phyloP scores from a whole-genome alignment of 23 red algal genomes.

The Porphyridium purpureum region DNA sequence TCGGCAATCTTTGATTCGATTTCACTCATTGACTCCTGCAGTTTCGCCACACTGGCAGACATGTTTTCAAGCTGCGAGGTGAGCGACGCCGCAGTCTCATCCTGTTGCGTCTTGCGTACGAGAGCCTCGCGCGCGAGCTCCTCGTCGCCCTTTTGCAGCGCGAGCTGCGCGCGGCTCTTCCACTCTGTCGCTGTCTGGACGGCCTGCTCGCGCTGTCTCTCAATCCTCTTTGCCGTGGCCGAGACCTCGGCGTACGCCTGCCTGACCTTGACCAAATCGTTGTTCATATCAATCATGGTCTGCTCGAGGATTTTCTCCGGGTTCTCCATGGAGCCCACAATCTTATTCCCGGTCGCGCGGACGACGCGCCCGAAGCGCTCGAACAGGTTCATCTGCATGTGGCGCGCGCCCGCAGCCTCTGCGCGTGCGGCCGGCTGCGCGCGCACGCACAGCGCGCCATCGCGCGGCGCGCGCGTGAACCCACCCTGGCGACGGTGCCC shows the following conservation, averaged over 20 bases:
- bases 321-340: constrained; percentile 87
- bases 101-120: constrained; percentile 48
- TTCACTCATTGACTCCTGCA: constrained; percentile 75
- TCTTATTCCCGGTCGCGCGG: constrained; percentile 73
- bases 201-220: constrained; percentile 81
- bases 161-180: constrained; percentile 90
- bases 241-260: constrained; percentile 99
- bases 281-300: constrained; percentile 79
- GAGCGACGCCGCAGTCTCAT: constrained; percentile 61
- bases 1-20: constrained; percentile 85
- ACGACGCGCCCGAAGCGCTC: constrained; percentile 83
- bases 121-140: constrained; percentile 88
- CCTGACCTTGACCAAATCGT: constrained; percentile 82
- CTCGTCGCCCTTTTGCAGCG: constrained; percentile 91
- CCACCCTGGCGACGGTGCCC: not conserved
- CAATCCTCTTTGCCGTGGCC: constrained; percentile 73
- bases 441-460: constrained; percentile 7
- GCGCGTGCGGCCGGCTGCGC: no score
- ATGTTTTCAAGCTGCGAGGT: constrained; percentile 39
- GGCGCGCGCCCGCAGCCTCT: no score
- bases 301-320: constrained; percentile 94
- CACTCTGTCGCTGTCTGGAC: constrained; percentile 57
- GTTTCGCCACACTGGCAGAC: constrained; percentile 72
- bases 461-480: constrained; percentile 12
- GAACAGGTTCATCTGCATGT: constrained; percentile 84